Conservation (phyloP, 305 asterid genomes). For the Fraxinus albicans region DNA sequence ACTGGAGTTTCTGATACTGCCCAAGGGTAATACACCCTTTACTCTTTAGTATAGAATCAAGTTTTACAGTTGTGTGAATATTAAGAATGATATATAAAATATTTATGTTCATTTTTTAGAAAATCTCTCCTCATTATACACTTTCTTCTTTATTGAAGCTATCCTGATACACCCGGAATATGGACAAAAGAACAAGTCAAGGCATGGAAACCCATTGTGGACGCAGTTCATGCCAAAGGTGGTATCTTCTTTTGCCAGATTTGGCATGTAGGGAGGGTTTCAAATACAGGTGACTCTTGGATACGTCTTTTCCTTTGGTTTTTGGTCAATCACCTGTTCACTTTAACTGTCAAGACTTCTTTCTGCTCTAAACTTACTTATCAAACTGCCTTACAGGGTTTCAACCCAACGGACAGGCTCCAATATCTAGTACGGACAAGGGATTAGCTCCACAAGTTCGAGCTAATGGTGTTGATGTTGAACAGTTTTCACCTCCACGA, state of each 20-base stretch:
- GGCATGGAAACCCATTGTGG: slow-evolving; percentile 80
- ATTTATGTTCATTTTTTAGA: neutral
- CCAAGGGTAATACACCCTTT: slow-evolving; percentile 37
- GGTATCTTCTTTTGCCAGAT: slow-evolving; percentile 71
- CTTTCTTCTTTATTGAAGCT: slow-evolving; percentile 30
- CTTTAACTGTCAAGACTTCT: neutral
- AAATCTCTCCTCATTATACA: neutral
- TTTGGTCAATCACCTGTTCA: neutral
- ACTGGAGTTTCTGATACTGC: slow-evolving; percentile 51
- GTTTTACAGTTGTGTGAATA: neutral
- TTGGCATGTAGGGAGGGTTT: slow-evolving; percentile 70
- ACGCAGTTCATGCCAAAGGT: slow-evolving; percentile 81
- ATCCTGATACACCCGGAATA: slow-evolving; percentile 55
- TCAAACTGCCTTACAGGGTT: slow-evolving; percentile 33
- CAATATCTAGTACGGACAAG: slow-evolving; percentile 61
- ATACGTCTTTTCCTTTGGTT: neutral
- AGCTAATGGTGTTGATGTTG: slow-evolving; percentile 38
- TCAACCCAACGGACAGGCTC: slow-evolving; percentile 70
- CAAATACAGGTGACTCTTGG: slow-evolving; percentile 40
- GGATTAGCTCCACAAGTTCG: slow-evolving; percentile 39
- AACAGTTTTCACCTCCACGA: slow-evolving; percentile 49
- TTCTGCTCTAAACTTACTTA: neutral
- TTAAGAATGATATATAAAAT: neutral
- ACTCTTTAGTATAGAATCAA: neutral
- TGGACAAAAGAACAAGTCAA: slow-evolving; percentile 76